Conservation (phyloP, 2,329 filamentous ascomycete genomes). For the Fusarium equiseti region DNA sequence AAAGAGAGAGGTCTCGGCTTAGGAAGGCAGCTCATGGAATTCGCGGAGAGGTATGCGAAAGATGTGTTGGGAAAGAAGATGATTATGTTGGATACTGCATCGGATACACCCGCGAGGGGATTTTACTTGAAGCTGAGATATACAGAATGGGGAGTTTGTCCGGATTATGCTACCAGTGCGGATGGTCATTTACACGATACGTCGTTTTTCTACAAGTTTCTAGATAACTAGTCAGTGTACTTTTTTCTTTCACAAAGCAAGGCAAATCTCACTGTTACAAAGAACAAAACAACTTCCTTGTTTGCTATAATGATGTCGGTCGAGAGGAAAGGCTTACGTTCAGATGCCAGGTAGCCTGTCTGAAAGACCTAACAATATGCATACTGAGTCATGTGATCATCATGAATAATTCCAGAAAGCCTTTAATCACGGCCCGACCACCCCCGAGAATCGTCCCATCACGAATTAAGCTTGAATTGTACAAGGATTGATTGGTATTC, state of each 20-base stretch:
- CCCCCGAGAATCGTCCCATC: not conserved
- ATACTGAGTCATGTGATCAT: rapidly evolving
- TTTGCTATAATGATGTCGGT: too few relatives aligned
- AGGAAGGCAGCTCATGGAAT: not conserved
- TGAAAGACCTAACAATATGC: too few relatives aligned
- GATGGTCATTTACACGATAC: not conserved
- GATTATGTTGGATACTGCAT: constrained; percentile 1
- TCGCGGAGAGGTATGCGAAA: not conserved
- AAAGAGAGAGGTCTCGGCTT: not conserved
- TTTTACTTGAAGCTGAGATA: constrained; percentile 5
- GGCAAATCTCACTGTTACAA: too few relatives aligned
- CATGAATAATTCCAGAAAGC: not conserved
- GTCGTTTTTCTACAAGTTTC: not conserved
- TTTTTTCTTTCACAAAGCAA: too few relatives aligned
- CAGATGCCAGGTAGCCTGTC: too few relatives aligned
- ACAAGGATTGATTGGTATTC: constrained; percentile 21
- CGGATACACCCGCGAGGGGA: not conserved
- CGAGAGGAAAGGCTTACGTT: too few relatives aligned
- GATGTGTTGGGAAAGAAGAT: not conserved
- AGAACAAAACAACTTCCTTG: too few relatives aligned
- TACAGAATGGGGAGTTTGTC: constrained; percentile 9
- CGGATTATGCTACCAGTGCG: not conserved
- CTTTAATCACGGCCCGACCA: not conserved
- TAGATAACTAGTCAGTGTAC: not conserved
- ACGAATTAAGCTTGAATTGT: not conserved